Evolutionary conservation across 352 stramenopile genomes (phyloP), one percentile per base, ranked within the genome.

Genomic region (Pythium biforme): DNA sequence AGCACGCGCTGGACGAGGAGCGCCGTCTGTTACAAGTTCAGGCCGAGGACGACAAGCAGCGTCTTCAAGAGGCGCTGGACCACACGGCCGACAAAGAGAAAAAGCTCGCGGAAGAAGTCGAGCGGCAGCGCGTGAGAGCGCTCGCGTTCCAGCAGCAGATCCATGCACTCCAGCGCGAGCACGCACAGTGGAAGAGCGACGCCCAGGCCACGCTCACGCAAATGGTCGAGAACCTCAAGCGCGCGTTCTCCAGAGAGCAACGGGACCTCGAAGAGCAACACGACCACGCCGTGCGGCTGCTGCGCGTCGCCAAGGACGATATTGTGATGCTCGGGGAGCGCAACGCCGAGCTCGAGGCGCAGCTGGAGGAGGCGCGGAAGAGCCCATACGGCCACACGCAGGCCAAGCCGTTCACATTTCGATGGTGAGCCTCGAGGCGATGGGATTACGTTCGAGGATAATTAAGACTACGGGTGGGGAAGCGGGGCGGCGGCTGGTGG

Each of bases 1-100:
- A 89, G 51, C 61, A 69, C 19, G 79, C 78, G 0, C 55, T 91
- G n/a, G 82, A 89, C 12, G 78, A 88, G 10, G 84, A 93, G 61
- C 73, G 83, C 5, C 54, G 71, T 14, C 59, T 66, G 31, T 75
- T 92, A n/a, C 77, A 94, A 33, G 53, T 64, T 8, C 64, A 88
- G 39, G 80, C 79, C 1, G 78, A 89, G 25, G 67, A 83, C 23
- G 80, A 91, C 39, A 89, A 88, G 62, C 62, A 78, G 29, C 69
- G 66, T 39, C 63, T 92, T 1, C 63, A 78, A 25, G 50, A 79
- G 8, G 72, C 76, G 20, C 47, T 90, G 15, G 59, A 75, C 8
- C 77, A 72, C 6, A 88, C 81, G 0, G 73, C 73, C 10, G 80
- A 91, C 60, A 93, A 92, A 53, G 82, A 92, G 55, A 89, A 95